A percentile compares a stretch with the other conserved stretches of the same genome.
phyloP scores from a whole-genome alignment of 371 early-diverging fungal species.

The Mucor sp. region DNA sequence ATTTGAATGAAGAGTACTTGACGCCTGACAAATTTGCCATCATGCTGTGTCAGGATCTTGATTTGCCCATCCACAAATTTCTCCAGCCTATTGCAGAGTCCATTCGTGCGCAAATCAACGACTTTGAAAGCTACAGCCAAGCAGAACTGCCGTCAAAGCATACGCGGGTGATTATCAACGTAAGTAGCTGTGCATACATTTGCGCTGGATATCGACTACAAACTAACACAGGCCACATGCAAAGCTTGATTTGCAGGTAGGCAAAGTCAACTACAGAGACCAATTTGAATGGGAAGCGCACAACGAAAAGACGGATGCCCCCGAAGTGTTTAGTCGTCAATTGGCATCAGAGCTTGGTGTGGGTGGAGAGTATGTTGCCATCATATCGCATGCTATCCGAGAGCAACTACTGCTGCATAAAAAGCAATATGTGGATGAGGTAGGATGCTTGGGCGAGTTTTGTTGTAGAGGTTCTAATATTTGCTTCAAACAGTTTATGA shows the following conservation, averaged over 20 bases:
- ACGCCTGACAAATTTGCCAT: constrained; percentile 94
- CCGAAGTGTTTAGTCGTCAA: constrained; percentile 84
- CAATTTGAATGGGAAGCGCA: constrained; percentile 92
- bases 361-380: constrained; percentile 87
- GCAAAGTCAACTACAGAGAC: constrained; percentile 83
- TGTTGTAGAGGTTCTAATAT: neutral
- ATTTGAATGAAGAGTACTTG: constrained; percentile 79
- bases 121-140: constrained; percentile 49
- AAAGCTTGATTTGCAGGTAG: constrained; percentile 87
- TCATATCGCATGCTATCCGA: constrained; percentile 87
- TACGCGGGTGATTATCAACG: constrained; percentile 49
- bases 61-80: constrained; percentile 57
- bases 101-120: constrained; percentile 67
- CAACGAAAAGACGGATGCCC: constrained; percentile 61
- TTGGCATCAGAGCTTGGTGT: constrained; percentile 86
- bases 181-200: constrained; percentile 4
- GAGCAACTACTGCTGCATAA: constrained; percentile 81
- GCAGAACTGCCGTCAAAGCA: constrained; percentile 33
- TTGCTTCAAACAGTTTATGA: constrained; percentile 18
- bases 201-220: neutral
- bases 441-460: constrained; percentile 12
- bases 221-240: neutral
- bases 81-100: constrained; percentile 76
- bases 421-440: constrained; percentile 66
- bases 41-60: constrained; percentile 84